Base-by-base conservation (phyloP, 345 rosid genomes). In the Reutealis trisperma region DNA sequence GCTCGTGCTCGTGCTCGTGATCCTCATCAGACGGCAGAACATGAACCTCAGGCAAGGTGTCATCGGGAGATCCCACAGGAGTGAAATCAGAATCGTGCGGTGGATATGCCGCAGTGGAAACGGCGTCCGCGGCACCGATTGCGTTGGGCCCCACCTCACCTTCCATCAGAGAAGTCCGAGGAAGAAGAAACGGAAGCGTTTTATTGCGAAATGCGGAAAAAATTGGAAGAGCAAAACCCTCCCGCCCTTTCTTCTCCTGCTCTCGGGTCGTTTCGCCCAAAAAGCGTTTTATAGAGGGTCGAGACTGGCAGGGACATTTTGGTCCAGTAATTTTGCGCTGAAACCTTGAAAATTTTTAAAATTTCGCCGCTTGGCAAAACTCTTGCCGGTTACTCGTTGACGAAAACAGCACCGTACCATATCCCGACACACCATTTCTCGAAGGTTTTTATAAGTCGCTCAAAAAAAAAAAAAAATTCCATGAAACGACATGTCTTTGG, bases 31-130 rank as follows among this genome's bases (percentile, higher is more conserved):
- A 79, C 67, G 74, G 73, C 37, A 74, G 78, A 18, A 45, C 68
- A 1, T 60, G 82, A 27, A 68, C 70, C 44, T 60, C 82, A 12
- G 47, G 51, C 57, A 67, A 10, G 34, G 54, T 15, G 45, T 45
- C 81, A 70, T 71, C 73, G 34, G 68, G 82, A 32, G 82, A 79
- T 67, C 77, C 77, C 52, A 79, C 74, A 42, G 78, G 78, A 30
- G 74, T 21, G 24, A 59, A 51, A 55, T 42, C 77, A 22, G 70
- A 70, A 62, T 32, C 80, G 34, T 34, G 68, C 16, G 67, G 69
- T 47, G 47, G 14, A 5, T 58, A 16, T 19, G 60, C 49, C 21
- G 37, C 24, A 21, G 60, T 12, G 68, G 54, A 10, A 8, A 42
- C 16, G 24, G 8, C 70, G 30, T 69, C 45, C 11, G 34, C 27